Conservation (phyloP, 345 rosid genomes). For the Physaria fendleri region DNA sequence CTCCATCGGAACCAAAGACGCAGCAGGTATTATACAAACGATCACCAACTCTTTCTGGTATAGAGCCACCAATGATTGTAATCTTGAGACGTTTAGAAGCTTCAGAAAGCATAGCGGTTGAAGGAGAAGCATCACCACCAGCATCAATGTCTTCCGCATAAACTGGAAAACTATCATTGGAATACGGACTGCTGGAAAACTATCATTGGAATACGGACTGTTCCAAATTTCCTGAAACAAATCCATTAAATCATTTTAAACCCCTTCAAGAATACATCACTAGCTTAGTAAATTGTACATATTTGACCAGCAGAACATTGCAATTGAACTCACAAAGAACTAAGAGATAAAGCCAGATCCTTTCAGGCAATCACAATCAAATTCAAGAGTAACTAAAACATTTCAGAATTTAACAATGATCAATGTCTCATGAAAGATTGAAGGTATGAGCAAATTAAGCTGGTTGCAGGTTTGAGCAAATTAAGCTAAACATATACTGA, state of each 20-base stretch:
- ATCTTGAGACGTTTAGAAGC: slow-evolving; percentile 51
- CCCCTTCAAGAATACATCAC: background rate
- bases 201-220: slow-evolving; percentile 77
- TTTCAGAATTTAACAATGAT: background rate
- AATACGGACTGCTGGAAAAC: slow-evolving; percentile 87
- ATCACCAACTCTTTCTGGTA: slow-evolving; percentile 67
- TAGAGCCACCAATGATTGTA: slow-evolving; percentile 87
- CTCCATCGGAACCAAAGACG: slow-evolving; percentile 66
- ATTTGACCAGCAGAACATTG: background rate
- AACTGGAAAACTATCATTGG: slow-evolving; percentile 83
- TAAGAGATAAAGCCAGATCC: background rate
- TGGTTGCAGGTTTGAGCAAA: background rate
- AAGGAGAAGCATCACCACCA: slow-evolving; percentile 63
- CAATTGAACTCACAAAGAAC: background rate
- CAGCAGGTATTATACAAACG: slow-evolving; percentile 80
- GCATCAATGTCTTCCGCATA: slow-evolving; percentile 86
- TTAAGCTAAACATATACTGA: slow-evolving; percentile 24
- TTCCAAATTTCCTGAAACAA: slow-evolving; percentile 85
- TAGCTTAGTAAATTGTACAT: background rate
- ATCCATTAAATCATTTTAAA: background rate
- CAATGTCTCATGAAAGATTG: background rate
- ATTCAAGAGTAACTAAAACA: background rate
- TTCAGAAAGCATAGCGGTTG: slow-evolving; percentile 80
- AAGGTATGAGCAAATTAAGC: background rate
- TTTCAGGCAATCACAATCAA: background rate